Base-by-base conservation (phyloP, 139 green algal species). In the Pleodorina starrii region DNA sequence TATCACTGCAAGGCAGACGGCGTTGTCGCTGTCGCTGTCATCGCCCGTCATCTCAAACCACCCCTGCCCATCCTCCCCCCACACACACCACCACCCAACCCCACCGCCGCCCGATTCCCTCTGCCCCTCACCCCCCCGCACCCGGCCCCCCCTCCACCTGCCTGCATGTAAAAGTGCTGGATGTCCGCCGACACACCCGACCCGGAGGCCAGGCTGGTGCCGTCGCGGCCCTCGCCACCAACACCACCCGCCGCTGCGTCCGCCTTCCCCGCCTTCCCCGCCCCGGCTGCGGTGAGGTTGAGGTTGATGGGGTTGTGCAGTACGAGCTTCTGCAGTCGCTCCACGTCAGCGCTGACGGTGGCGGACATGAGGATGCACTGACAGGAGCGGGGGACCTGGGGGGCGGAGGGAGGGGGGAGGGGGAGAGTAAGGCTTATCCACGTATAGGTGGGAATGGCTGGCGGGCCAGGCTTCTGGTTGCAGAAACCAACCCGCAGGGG, bases 291-390 rank as follows among this genome's bases (percentile, higher is more conserved):
- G n/a, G 81, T 66, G 60, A 99, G 93, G 90, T 98, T 94, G 25
- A 99, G 91, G 0, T 85, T 90, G 21, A 97, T 82, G 7, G 98
- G 97, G 90, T 98, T 98, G 93, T 99, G 96, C 89, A 99, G 94
- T 71, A 99, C 93, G 48, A 99, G 93, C 88, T 95, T 93, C 68
- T 93, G 87, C 74, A 98, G 91, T 21, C 91, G 84, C 90, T 98
- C 95, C 72, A 99, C 93, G 35, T 98, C 96, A 0, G 87, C 86
- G 46, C 75, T 95, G 73, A 90, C 94, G n/a, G 97, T 99, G 68
- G 97, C 97, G 50, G 92, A 97, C 94, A 99, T 97, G 21, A 99
- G 96, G 90, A 99, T 89, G 92, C 96, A 98, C 91, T 99, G 97
- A 91, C 95, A 97, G 44, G 90, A 93, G 42, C 96, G 92, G n/a